These are phyloP conservation scores for Carnegiea gigantea DNA, from an alignment of 179 eudicot genomes.

Conservation along the genomic window DNA sequence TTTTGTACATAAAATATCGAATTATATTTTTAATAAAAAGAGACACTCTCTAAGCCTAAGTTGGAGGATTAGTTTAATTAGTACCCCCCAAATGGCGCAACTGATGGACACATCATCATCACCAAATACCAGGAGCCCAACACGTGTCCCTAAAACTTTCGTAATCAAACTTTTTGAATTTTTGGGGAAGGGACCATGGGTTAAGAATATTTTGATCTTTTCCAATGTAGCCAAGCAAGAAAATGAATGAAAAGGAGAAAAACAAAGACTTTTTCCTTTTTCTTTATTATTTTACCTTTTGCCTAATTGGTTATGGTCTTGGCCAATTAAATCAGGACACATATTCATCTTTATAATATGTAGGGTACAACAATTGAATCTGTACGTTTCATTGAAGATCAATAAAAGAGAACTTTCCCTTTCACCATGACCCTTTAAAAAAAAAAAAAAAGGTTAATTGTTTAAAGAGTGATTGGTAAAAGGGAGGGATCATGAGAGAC, in stretches of 20 bases:
- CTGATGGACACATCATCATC: neutral
- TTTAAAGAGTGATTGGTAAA: neutral
- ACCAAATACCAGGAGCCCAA: neutral
- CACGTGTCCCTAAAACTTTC: neutral
- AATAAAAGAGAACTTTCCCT: neutral
- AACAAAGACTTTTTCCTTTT: neutral
- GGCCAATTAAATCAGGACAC: neutral
- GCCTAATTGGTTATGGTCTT: neutral
- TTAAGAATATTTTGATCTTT: neutral
- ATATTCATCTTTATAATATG: neutral
- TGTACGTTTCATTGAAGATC: neutral
- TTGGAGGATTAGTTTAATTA: neutral
- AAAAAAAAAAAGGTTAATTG: no score
- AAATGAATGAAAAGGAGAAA: neutral
- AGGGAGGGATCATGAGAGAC: neutral
- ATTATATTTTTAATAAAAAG: no score
- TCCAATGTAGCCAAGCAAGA: neutral
- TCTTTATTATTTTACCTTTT: neutral
- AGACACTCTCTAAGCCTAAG: neutral
- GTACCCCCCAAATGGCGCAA: neutral
- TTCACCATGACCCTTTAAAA: neutral
- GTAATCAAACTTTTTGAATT: neutral
- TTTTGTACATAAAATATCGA: no score
- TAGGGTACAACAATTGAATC: neutral
- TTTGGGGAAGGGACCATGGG: neutral